Percentiles rank a stretch among this genome's conserved stretches.
phyloP scores from a whole-genome alignment of 2,329 filamentous ascomycete species.

The Neophaeococcomyces mojaviensis region DNA sequence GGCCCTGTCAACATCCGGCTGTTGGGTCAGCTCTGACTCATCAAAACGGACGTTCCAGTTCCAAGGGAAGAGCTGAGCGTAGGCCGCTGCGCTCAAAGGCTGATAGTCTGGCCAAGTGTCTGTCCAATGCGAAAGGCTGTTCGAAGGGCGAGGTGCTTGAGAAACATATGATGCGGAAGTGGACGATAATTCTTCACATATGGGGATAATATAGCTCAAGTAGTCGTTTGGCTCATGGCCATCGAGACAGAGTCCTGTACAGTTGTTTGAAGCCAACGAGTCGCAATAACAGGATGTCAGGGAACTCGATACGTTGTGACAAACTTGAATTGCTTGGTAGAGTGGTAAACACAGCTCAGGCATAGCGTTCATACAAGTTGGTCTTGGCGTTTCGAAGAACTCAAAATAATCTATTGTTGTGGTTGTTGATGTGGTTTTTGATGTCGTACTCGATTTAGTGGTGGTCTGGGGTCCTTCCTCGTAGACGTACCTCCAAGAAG shows the following conservation, averaged over 20 bases:
- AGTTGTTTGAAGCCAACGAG: background rate
- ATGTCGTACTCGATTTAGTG: background rate
- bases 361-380: background rate
- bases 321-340: background rate
- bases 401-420: background rate
- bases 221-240: background rate
- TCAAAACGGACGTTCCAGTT: background rate
- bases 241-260: constrained; percentile 1
- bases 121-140: background rate
- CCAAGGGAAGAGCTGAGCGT: constrained; percentile 1
- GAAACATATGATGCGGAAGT: background rate
- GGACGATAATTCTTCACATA: background rate
- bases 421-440: background rate
- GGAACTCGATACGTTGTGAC: background rate
- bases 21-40: background rate
- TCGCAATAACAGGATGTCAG: background rate
- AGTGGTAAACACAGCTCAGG: background rate
- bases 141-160: background rate
- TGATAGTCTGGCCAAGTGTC: constrained; percentile 6
- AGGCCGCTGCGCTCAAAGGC: background rate
- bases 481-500: background rate
- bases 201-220: constrained; percentile 1
- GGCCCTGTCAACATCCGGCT: background rate
- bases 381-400: background rate
- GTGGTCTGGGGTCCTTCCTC: background rate